These are phyloP conservation scores for Aspergillus panamensis DNA, from an alignment of 495 filamentous ascomycete species.

Conservation along the genomic window DNA sequence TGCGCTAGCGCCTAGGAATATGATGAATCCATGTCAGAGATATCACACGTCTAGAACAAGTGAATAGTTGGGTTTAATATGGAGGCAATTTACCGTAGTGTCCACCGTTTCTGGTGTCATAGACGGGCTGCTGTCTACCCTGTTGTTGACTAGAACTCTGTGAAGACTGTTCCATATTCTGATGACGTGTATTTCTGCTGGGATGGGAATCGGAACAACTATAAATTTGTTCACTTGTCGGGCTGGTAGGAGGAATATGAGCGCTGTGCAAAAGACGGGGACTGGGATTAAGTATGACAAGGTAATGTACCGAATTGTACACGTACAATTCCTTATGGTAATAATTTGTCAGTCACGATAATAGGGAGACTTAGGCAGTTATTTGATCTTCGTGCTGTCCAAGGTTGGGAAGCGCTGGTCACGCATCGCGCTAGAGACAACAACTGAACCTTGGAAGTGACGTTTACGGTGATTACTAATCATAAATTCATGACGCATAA, in stretches of 20 bases:
- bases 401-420: neutral
- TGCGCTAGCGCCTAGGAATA: conserved; percentile 69
- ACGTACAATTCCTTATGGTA: too few relatives aligned
- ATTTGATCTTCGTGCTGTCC: neutral
- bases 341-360: too few relatives aligned
- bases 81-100: conserved; percentile 68
- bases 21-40: neutral
- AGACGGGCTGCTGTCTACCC: conserved; percentile 59
- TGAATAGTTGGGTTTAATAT: neutral
- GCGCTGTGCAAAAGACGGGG: neutral
- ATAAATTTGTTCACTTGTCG: neutral
- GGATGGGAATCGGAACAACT: neutral
- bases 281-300: too few relatives aligned
- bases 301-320: too few relatives aligned
- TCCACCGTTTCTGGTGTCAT: conserved; percentile 77
- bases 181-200: neutral
- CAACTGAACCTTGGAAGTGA: neutral
- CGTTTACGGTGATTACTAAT: too few relatives aligned
- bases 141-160: conserved; percentile 54
- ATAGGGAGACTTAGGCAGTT: neutral
- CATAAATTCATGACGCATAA: too few relatives aligned
- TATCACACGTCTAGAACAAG: conserved; percentile 5
- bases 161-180: conserved; percentile 55
- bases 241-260: neutral
- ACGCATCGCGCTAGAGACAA: neutral